Evolutionary conservation across 495 filamentous ascomycete species (phyloP).

Genomic region (Neurospora sp.): DNA sequence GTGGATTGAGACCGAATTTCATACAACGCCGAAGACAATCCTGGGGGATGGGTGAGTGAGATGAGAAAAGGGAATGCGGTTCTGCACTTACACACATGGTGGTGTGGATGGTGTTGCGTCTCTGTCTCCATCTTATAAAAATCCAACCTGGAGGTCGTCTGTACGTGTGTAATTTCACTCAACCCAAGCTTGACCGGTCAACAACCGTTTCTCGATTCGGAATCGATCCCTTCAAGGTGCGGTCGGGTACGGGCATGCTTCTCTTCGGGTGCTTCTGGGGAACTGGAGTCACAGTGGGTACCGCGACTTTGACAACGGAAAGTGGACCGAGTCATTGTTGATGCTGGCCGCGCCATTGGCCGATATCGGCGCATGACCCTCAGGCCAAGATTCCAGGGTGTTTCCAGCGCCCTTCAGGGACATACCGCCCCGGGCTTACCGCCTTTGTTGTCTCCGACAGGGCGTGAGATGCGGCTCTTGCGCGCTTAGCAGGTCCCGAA

Average conservation of each 20-base stretch:
- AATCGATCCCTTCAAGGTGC: background rate
- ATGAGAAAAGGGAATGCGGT: background rate
- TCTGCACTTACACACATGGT: constrained; percentile 14
- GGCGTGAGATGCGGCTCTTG: background rate
- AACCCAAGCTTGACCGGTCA: background rate
- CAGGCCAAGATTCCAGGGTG: background rate
- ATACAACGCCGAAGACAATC: background rate
- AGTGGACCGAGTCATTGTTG: background rate
- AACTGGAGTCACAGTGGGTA: background rate
- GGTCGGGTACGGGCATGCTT: background rate
- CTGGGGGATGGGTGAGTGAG: background rate
- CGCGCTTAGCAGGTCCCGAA: background rate
- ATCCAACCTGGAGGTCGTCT: background rate
- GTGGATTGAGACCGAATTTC: background rate
- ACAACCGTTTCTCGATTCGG: background rate
- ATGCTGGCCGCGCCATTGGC: background rate
- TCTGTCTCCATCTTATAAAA: constrained; percentile 17
- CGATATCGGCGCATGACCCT: background rate
- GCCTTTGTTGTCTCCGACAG: background rate
- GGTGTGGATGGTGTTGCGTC: background rate
- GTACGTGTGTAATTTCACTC: background rate
- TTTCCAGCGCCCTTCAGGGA: background rate
- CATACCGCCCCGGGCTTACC: background rate
- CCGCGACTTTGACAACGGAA: background rate
- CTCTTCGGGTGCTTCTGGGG: background rate